These are phyloP conservation scores for Acacia pycnantha DNA, from an alignment of 331 rosid species.

Conservation along the genomic window DNA sequence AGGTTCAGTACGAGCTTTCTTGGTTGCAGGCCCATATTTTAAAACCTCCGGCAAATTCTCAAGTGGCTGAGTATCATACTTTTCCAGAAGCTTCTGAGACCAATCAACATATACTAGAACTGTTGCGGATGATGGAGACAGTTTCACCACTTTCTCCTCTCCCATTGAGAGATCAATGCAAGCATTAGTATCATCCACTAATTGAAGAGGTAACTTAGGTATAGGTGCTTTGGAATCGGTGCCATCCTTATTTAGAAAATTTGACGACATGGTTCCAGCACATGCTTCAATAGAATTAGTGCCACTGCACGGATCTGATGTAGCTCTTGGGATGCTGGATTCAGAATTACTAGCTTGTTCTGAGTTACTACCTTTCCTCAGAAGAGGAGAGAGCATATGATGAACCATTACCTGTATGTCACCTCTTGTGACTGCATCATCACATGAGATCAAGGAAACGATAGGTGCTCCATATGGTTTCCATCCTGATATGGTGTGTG, in stretches of 20 bases:
- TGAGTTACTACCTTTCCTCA: conserved; percentile 51
- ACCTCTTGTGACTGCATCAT: conserved; percentile 64
- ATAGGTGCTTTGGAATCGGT: conserved; percentile 44
- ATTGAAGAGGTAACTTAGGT: conserved; percentile 68
- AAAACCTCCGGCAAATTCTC: conserved; percentile 85
- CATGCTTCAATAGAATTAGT: conserved; percentile 38
- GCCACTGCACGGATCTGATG: conserved; percentile 38
- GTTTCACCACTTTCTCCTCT: conserved; percentile 63
- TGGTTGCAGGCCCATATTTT: conserved; percentile 79
- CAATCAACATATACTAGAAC: conserved; percentile 74
- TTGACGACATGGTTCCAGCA: conserved; percentile 39
- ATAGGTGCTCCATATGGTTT: conserved; percentile 83
- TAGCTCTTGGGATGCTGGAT: conserved; percentile 41
- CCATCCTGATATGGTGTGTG: conserved; percentile 74
- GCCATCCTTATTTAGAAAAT: conserved; percentile 47
- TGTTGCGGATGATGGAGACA: conserved; percentile 50
- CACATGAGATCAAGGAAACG: conserved; percentile 64
- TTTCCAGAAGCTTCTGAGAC: conserved; percentile 76
- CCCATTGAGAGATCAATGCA: conserved; percentile 85
- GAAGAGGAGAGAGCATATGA: conserved; percentile 70
- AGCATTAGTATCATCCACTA: conserved; percentile 67
- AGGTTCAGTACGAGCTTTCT: conserved; percentile 93
- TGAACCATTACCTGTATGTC: conserved; percentile 63
- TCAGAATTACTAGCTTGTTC: conserved; percentile 46
- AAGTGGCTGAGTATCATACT: conserved; percentile 62